These are phyloP conservation scores for Mucor lusitanicus DNA, from an alignment of 371 early-diverging fungal species.

Conservation along the genomic window DNA sequence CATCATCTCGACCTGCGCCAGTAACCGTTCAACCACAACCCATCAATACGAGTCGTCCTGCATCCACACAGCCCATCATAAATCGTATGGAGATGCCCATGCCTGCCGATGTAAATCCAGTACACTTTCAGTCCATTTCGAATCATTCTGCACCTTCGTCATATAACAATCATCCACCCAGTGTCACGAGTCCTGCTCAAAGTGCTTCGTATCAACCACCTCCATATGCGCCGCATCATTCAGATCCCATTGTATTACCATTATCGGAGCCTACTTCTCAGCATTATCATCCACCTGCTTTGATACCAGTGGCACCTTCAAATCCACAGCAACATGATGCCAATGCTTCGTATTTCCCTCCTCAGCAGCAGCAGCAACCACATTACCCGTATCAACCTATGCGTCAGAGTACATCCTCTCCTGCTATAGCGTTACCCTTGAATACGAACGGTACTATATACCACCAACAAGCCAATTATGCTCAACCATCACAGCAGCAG, in stretches of 20 bases:
- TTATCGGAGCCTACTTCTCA: not conserved
- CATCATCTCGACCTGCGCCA: not conserved
- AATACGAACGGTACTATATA: not conserved
- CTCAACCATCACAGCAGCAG: not conserved
- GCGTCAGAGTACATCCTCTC: not conserved
- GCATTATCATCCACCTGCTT: not conserved
- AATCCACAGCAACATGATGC: not conserved
- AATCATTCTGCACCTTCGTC: not conserved
- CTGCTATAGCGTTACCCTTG: not conserved
- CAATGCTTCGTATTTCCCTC: not conserved
- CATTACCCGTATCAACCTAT: not conserved
- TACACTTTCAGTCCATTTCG: not conserved
- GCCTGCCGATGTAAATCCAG: not conserved
- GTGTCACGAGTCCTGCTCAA: not conserved
- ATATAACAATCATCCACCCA: not conserved
- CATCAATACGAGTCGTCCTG: not conserved
- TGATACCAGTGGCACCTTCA: not conserved
- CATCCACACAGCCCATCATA: not conserved
- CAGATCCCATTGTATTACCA: not conserved
- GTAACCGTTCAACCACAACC: not conserved
- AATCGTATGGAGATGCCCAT: constrained; percentile 8
- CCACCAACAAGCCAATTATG: not conserved
- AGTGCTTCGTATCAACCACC: not conserved
- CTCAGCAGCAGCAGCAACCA: not conserved
- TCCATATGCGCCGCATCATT: not conserved